phyloP scores from a whole-genome alignment of 1,284 basidiomycete genomes.

The Leccinum proximum region DNA sequence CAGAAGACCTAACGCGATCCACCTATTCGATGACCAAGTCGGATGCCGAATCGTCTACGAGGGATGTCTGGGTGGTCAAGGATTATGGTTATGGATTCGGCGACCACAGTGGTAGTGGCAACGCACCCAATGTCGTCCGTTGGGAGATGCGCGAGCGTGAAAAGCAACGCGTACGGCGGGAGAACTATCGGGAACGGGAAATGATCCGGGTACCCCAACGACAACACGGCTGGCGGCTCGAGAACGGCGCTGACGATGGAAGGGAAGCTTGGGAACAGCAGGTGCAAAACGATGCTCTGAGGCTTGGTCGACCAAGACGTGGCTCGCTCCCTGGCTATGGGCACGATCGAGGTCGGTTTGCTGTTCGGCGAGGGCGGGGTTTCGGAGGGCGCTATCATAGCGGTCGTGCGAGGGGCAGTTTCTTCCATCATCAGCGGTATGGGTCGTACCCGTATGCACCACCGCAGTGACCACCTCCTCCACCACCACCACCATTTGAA shows the following conservation, averaged over 20 bases:
- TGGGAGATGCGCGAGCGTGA: slow-evolving; percentile 31
- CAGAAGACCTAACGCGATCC: neutral
- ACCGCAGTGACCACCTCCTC: neutral
- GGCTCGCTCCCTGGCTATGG: slow-evolving; percentile 26
- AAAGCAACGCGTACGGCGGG: slow-evolving; percentile 15
- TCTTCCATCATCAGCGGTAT: slow-evolving; percentile 25
- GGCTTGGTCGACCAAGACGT: slow-evolving; percentile 24
- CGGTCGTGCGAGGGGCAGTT: slow-evolving; percentile 21
- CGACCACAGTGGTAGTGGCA: slow-evolving; percentile 33
- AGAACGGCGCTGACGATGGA: slow-evolving; percentile 23
- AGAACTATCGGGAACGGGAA: too few species aligned
- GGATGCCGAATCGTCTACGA: slow-evolving; percentile 20
- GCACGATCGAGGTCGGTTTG: slow-evolving; percentile 31
- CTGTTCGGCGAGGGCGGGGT: slow-evolving; percentile 33
- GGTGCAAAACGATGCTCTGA: slow-evolving; percentile 12
- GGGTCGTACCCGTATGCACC: slow-evolving; percentile 22
- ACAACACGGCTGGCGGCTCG: slow-evolving; percentile 23
- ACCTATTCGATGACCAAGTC: slow-evolving; percentile 11
- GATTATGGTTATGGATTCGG: slow-evolving; percentile 65
- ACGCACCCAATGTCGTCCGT: slow-evolving; percentile 28
- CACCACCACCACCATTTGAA: slow-evolving; percentile 20
- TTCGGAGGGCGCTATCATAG: slow-evolving; percentile 32
- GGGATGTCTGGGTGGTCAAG: slow-evolving; percentile 53
- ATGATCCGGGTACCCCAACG: slow-evolving; percentile 5
- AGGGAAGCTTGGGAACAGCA: slow-evolving; percentile 26